Conservation (phyloP, 306 rosid species). For the Crotalaria pallida region DNA sequence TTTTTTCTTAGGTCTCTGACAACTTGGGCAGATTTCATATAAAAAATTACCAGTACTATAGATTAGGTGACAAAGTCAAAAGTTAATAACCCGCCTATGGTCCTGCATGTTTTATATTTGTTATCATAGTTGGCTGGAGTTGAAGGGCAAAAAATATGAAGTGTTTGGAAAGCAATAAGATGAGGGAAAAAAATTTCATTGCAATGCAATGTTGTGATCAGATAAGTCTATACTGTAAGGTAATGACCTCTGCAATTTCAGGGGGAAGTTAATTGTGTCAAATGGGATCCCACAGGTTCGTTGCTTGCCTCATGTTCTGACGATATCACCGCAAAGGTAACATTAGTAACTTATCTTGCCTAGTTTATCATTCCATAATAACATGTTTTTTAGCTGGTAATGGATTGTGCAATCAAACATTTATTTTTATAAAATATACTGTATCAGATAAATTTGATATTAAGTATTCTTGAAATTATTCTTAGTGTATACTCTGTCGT, state of each 20-base stretch:
- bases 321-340: slow-evolving; percentile 88
- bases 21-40: not conserved
- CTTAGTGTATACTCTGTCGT: not conserved
- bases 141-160: not conserved
- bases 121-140: not conserved
- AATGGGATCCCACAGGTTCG: slow-evolving; percentile 96
- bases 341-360: not conserved
- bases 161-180: not conserved
- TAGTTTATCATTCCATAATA: not conserved
- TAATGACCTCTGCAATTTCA: slow-evolving; percentile 26
- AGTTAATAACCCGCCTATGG: not conserved
- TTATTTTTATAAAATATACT: not conserved
- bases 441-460: not conserved
- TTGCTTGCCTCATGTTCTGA: slow-evolving; percentile 94
- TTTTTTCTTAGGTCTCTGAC: slow-evolving; percentile 15
- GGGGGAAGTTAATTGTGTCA: slow-evolving; percentile 97
- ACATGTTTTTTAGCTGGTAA: not conserved
- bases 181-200: not conserved
- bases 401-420: not conserved
- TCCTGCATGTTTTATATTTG: not conserved
- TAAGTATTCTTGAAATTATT: not conserved
- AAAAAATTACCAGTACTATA: not conserved
- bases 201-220: not conserved
- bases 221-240: slow-evolving; percentile 8
- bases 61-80: not conserved